Percentiles rank a stretch among this genome's conserved stretches.
phyloP scores from a whole-genome alignment of 2,329 filamentous ascomycete species.

The Xylariales sp. region DNA sequence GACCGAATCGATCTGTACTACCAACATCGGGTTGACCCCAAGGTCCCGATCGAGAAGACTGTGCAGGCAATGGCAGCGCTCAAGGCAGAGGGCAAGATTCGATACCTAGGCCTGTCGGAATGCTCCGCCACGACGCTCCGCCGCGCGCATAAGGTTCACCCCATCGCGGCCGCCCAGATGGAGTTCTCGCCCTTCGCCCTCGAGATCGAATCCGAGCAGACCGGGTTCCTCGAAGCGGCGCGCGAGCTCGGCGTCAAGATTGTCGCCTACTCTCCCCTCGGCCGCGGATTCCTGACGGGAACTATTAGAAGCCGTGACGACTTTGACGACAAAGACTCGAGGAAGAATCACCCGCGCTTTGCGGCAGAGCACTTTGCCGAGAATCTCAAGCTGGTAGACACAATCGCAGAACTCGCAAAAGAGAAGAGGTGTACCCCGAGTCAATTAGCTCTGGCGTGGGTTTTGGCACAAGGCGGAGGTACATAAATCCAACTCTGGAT shows the following conservation, averaged over 20 bases:
- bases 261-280: slow-evolving; percentile 56
- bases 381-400: slow-evolving; percentile 50
- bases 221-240: slow-evolving; percentile 46
- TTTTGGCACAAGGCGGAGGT: slow-evolving; percentile 53
- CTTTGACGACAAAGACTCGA: slow-evolving; percentile 44
- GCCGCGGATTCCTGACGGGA: slow-evolving; percentile 53
- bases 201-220: slow-evolving; percentile 40
- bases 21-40: slow-evolving; percentile 43
- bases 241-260: slow-evolving; percentile 53
- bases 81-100: slow-evolving; percentile 50
- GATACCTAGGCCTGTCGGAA: slow-evolving; percentile 52
- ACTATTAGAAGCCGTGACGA: slow-evolving; percentile 39
- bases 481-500: slow-evolving; percentile 52
- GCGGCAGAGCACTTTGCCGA: slow-evolving; percentile 47
- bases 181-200: slow-evolving; percentile 46
- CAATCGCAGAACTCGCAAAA: slow-evolving; percentile 42
- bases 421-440: slow-evolving; percentile 50
- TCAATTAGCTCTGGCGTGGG: slow-evolving; percentile 60
- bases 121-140: slow-evolving; percentile 56
- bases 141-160: slow-evolving; percentile 42
- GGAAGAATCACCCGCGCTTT: slow-evolving; percentile 42
- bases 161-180: slow-evolving; percentile 47
- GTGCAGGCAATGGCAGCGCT: slow-evolving; percentile 42
- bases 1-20: slow-evolving; percentile 53
- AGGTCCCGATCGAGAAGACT: slow-evolving; percentile 42